A percentile compares a stretch with the other conserved stretches of the same genome.
Conservation (phyloP, 176 grass and related monocot species). For the Hordeum marinum region DNA sequence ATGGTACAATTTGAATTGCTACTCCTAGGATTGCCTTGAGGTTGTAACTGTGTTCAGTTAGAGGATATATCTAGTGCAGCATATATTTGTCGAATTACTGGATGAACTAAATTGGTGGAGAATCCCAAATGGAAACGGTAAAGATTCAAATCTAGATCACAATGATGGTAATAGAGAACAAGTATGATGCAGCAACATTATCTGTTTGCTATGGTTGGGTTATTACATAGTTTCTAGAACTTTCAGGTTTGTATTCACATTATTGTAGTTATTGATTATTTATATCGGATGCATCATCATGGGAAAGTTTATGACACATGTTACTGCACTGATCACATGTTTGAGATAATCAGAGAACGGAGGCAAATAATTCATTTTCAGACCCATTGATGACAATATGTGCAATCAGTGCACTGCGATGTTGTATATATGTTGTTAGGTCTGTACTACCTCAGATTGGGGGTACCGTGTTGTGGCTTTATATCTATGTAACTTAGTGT, state of each 20-base stretch:
- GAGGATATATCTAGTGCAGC: background rate
- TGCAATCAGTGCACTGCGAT: background rate
- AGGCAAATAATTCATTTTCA: background rate
- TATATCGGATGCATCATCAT: background rate
- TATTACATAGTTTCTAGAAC: background rate
- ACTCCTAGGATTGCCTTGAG: background rate
- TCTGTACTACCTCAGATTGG: background rate
- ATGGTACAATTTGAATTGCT: background rate
- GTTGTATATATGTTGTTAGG: background rate
- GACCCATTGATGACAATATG: background rate
- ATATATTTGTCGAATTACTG: background rate
- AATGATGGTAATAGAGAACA: background rate
- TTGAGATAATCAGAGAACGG: background rate
- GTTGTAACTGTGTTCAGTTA: background rate
- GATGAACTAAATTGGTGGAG: background rate
- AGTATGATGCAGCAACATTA: background rate
- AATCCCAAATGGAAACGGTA: background rate
- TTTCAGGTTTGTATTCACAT: background rate
- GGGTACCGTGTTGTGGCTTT: no score
- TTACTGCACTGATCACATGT: background rate
- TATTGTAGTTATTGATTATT: background rate
- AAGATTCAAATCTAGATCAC: background rate
- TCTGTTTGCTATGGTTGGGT: background rate
- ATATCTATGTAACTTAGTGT: background rate
- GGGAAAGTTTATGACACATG: background rate